Evolutionary conservation across 805 yeast species (phyloP), one percentile per base, ranked within the genome.

Genomic region (Sungouiella thailandica): DNA sequence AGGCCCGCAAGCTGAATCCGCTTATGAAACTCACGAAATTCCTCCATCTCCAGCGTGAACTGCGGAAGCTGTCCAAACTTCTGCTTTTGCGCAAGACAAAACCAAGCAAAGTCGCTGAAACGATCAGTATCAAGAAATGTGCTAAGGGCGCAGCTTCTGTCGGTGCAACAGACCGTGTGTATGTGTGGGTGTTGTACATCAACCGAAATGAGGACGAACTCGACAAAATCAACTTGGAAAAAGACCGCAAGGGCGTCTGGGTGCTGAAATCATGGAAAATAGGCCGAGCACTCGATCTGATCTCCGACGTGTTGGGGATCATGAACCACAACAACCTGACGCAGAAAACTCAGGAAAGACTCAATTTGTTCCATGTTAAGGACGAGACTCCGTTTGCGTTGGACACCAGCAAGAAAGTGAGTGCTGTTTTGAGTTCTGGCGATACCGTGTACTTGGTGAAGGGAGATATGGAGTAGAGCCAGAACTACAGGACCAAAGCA

Each of bases 241-340:
- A 47, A 19, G 58, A 52, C 32, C 39, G 57, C 24, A 50, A 47
- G 13, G 61, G 70, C 1, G 47, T 76, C 13, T 79, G 49, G 50
- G 68, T 77, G 10, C 74, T 75, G 12, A 72, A 67, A 36, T 56
- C 65, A 18, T 78, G 83, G 82, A 74, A 78, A 0, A 68, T 76
- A 20, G 85, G 85, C 1, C 55, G 77, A 35, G 68, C 76, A 12
- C 50, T 79, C 22, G 85, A 78, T 50, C 62, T 66, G 16, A 63
- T 72, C 5, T 70, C 81, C 7, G 70, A 66, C 18, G 47, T 58
- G 24, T 52, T 76, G 36, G 65, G 60, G 35, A 67, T 79, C 10
- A 55, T 55, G 32, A 78, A 78, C 50, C 51, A 52, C 22, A 78
- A 78, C 44, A 76, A 75, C 47, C 47, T 51, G 20, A 70, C 70